phyloP scores from a whole-genome alignment of 176 grass and related monocot genomes.

The Poa annua region DNA sequence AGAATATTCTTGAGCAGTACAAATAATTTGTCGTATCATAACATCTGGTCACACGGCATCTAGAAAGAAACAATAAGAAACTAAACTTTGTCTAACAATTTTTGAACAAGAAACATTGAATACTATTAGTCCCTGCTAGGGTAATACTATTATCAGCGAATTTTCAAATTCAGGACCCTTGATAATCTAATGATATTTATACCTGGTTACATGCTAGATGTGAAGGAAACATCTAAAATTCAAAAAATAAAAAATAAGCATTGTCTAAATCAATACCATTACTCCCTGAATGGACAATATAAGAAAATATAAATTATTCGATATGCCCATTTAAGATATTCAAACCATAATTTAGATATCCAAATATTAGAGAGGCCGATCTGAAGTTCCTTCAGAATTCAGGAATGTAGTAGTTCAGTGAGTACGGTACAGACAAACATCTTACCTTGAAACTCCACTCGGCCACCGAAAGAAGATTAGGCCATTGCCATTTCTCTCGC shows the following conservation, averaged over 20 bases:
- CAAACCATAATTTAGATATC: too few species aligned
- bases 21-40: too few species aligned
- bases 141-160: conserved; percentile 17
- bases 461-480: too few species aligned
- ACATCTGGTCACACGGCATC: too few species aligned
- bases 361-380: too few species aligned
- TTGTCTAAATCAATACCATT: conserved; percentile 15
- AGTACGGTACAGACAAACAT: too few species aligned
- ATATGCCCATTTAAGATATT: too few species aligned
- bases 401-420: too few species aligned
- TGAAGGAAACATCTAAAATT: neutral
- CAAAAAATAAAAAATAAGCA: neutral
- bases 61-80: conserved; percentile 30
- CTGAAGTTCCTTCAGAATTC: too few species aligned
- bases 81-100: neutral
- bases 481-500: too few species aligned
- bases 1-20: too few species aligned
- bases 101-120: conserved; percentile 8
- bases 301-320: neutral
- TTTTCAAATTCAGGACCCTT: neutral
- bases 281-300: conserved; percentile 12
- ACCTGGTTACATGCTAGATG: neutral
- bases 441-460: too few species aligned
- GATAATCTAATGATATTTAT: conserved; percentile 10
- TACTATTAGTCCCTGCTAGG: conserved; percentile 11